Conservation (phyloP, 179 eudicot genomes). For the Drosera spatulata region DNA sequence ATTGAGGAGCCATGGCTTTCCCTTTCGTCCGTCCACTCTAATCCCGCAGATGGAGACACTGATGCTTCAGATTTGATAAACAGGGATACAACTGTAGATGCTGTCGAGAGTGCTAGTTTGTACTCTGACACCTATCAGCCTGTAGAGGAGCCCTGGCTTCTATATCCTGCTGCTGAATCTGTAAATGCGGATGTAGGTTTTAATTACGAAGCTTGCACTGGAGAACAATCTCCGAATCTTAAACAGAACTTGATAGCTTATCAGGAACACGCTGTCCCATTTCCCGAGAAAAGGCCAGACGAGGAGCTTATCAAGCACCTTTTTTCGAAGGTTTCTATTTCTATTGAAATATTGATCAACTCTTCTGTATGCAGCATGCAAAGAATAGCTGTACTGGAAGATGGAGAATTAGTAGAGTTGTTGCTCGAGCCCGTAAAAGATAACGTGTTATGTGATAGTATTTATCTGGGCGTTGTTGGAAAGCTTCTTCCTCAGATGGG, state of each 20-base stretch:
- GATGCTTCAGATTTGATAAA: slow-evolving; percentile 45
- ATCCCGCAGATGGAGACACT: slow-evolving; percentile 36
- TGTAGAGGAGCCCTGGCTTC: slow-evolving; percentile 90
- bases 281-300: slow-evolving; percentile 27
- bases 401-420: slow-evolving; percentile 74
- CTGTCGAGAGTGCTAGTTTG: slow-evolving; percentile 16
- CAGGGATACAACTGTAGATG: slow-evolving; percentile 18
- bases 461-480: slow-evolving; percentile 73
- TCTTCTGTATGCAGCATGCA: slow-evolving; percentile 93
- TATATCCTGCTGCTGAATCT: slow-evolving; percentile 27
- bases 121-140: slow-evolving; percentile 32
- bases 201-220: slow-evolving; percentile 13
- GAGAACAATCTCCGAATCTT: slow-evolving; percentile 17
- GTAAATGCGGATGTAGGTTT: slow-evolving; percentile 9
- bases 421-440: slow-evolving; percentile 79
- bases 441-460: slow-evolving; percentile 84
- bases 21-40: slow-evolving; percentile 3
- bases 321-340: slow-evolving; percentile 27
- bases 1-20: slow-evolving; percentile 41
- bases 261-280: slow-evolving; percentile 21
- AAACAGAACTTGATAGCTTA: slow-evolving; percentile 14
- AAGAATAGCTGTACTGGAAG: slow-evolving; percentile 92
- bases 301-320: slow-evolving; percentile 31
- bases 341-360: slow-evolving; percentile 73
- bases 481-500: slow-evolving; percentile 94